Base-by-base conservation (phyloP, 768 basidiomycete species). In the Leccinum broughii region DNA sequence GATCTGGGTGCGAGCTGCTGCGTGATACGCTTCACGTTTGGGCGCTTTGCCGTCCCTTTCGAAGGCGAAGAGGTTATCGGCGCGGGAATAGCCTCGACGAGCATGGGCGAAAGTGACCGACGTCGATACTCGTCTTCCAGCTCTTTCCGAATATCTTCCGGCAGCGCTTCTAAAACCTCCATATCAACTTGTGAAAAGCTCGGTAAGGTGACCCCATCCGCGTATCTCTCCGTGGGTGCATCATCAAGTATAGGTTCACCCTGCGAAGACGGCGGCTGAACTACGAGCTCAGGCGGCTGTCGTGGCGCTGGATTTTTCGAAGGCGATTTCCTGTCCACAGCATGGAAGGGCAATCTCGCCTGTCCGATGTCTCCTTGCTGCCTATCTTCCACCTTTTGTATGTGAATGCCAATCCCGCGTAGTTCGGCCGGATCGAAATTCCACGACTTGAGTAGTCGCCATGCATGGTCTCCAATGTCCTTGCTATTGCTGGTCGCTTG, bases 341-440 rank as follows among this genome's bases (percentile, higher is more conserved):
- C 69, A 56, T 77, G 78, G 72, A 95, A 95, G 0, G 81, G 77
- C 30, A 94, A 72, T 13, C 78, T 77, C 3, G 76, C 81, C 69
- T 94, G 93, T 1, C 85, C 88, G 4, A 74, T 64, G 15, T 79
- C 77, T 10, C 71, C 67, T 14, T 64, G 67, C 24, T 70, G 68
- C 4, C 71, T 66, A 7, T 80, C 77, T 73, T 97, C 93, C 5
- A 98, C 80, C 71, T 95, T 98, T 68, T 90, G 87, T 13, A 98
- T 84, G 67, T 95, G 93, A 8, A 98, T 88, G 0, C 92, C 94
- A 58, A 98, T 84, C 1, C 96, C 96, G 22, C 96, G 83, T n/a
- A 98, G 77, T 62, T 98, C 96, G 60, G 79, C 84, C 0, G 94
- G 86, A 62, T 93, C 90, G 54, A 97, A 89, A 39, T 82, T 78